Base-by-base conservation (phyloP, 441 rosid genomes). In the Corymbia calophylla region DNA sequence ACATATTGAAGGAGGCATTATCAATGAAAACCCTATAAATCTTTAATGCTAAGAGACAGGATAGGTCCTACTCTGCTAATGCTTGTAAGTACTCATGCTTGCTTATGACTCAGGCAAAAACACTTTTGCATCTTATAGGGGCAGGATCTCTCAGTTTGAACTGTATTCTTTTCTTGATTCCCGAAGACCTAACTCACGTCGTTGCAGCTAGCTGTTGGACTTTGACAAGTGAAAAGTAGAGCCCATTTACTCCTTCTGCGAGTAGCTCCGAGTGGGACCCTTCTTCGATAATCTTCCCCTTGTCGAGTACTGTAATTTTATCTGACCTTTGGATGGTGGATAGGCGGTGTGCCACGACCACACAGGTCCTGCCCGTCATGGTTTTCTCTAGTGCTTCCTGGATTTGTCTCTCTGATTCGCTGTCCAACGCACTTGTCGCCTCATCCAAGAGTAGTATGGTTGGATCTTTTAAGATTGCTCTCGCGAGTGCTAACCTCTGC, bases 201-300 rank as follows among this genome's bases (percentile, higher is more conserved):
- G 15, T 73, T 55, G 64, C 56, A 53, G 88, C 60, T 32, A 86
- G n/a, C 64, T 86, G 68, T 82, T 89, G 90, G 49, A 89, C 47
- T 48, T 73, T 87, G 49, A 89, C 88, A 5, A 86, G 86, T 17
- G 89, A 89, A 86, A n/a, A 77, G 58, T 89, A 89, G 6, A 86
- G 60, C n/a, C 91, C 91, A 8, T 51, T n/a, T 3, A 35, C 53
- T 25, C 91, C 91, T 21, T 23, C 8, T n/a, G 58, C 81, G 23
- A 89, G 44, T 53, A 89, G 86, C 73, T 87, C 86, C 21, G 58
- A n/a, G 66, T 89, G 68, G 19, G 81, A 39, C 82, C 91, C 91
- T 47, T 58, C 86, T 56, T 87, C 48, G 11, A 87, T 19, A 47
- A 89, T 70, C 8, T n/a, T 31, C 31, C 89, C 91, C 21, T n/a